Base-by-base conservation (phyloP, 1,284 basidiomycete species). In the Gastroboletus turbinatus region DNA sequence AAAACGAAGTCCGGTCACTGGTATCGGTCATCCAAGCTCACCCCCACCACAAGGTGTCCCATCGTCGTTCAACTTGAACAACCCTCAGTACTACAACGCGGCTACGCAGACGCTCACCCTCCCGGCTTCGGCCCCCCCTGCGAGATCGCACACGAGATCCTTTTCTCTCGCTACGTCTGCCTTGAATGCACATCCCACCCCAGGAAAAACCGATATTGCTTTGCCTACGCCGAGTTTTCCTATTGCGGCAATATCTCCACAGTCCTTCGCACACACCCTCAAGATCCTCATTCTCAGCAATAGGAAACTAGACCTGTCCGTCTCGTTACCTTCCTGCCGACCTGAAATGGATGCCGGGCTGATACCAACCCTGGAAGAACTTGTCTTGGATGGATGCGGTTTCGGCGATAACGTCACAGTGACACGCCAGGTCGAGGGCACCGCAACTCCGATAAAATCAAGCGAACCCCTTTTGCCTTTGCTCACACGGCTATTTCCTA, bases 191-290 rank as follows among this genome's bases (percentile, higher is more conserved):
- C 52, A 59, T 0, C 29, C 56, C 23, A 60, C 56, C 5, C 56
- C 62, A 40, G 76, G 75, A 49, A 73, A 69, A 49, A 73, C 69
- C 2, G 77, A 88, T 61, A 73, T 90, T 25, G 73, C 78, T 0
- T 73, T 91, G 17, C 89, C 90, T 5, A 77, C 81, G 0, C 82
- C 85, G 8, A 87, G 84, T 0, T 75, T 91, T 13, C 89, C 90
- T 0, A 73, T 92, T 13, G 73, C 79, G 0, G 68, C 80, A 0
- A 86, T 92, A 62, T 71, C 78, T 14, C 57, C 73, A 1, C 86
- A 89, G 59, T 74, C 85, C 1, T 87, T 89, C 54, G 78, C 86
- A 2, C 73, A 78, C 19, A 82, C 80, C 2, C 74, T 92, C 46
- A 79, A 78, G 38, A 75, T 79, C n/a, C 77, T 92, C 51, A 66